Conservation (phyloP, 148 eudicot genomes). For the Cornus florida region DNA sequence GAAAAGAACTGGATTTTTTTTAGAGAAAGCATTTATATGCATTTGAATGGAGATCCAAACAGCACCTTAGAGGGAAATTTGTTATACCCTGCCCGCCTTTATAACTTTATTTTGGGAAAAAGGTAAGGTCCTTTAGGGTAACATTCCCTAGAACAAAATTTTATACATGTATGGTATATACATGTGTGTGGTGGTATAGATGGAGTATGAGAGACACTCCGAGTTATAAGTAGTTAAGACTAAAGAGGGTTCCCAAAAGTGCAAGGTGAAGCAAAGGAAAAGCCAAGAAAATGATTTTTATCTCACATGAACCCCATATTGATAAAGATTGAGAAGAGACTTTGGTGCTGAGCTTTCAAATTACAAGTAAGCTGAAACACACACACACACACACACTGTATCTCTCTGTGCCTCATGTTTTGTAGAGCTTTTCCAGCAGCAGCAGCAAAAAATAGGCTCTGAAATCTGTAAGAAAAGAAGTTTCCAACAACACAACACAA, state of each 20-base stretch:
- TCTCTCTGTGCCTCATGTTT: constrained; percentile 18
- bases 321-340: constrained; percentile 5
- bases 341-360: background rate
- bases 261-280: constrained; percentile 8
- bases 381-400: background rate
- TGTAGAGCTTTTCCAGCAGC: constrained; percentile 7
- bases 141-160: constrained; percentile 17
- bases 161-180: background rate
- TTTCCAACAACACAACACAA: constrained; percentile 36
- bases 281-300: constrained; percentile 45
- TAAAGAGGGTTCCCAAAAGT: constrained; percentile 1
- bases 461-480: constrained; percentile 49
- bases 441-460: constrained; percentile 37
- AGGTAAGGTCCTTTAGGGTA: constrained; percentile 20
- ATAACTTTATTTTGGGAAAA: constrained; percentile 28
- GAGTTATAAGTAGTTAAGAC: background rate
- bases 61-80: background rate
- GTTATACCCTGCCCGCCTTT: background rate
- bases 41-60: background rate
- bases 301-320: constrained; percentile 54
- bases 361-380: background rate
- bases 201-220: constrained; percentile 1
- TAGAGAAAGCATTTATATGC: background rate
- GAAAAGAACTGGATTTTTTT: no score
- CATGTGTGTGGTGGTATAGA: background rate